These are phyloP conservation scores for Mycena vitilis DNA, from an alignment of 768 basidiomycete species.

Conservation along the genomic window DNA sequence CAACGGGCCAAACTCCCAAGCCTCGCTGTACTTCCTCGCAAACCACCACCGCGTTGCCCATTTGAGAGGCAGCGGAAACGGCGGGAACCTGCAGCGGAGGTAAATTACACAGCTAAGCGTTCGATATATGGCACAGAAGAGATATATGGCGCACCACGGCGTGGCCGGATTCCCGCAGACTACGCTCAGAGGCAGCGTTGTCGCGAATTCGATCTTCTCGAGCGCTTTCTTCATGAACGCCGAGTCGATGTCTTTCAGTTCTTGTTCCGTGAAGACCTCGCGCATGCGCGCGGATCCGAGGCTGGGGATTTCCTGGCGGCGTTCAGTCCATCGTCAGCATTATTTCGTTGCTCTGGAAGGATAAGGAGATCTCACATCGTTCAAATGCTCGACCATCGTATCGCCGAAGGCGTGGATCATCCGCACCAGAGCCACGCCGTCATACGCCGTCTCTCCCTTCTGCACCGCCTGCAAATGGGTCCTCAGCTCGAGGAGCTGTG, in stretches of 20 bases:
- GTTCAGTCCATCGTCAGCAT: too few species aligned
- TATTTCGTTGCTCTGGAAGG: too few species aligned
- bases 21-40: too few species aligned
- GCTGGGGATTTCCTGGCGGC: conserved; percentile 22
- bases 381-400: conserved; percentile 21
- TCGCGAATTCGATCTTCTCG: conserved; percentile 17
- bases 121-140: too few species aligned
- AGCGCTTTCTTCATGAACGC: conserved; percentile 26
- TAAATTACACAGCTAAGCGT: too few species aligned
- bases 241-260: conserved; percentile 24
- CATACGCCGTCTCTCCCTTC: conserved; percentile 17
- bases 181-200: conserved; percentile 23
- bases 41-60: too few species aligned
- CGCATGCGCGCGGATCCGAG: conserved; percentile 28
- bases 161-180: conserved; percentile 26
- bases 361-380: neutral
- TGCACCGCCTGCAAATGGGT: conserved; percentile 30
- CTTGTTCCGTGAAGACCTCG: conserved; percentile 25
- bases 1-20: too few species aligned
- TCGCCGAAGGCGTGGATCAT: conserved; percentile 26
- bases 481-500: conserved; percentile 30
- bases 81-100: too few species aligned
- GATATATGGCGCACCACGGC: conserved; percentile 6
- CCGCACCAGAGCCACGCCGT: conserved; percentile 19
- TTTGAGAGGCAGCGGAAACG: too few species aligned